A percentile compares a stretch with the other conserved stretches of the same genome.
Evolutionary conservation across 1,139 yeast species (phyloP).

Genomic region (Lodderomyces metapsilosis): DNA sequence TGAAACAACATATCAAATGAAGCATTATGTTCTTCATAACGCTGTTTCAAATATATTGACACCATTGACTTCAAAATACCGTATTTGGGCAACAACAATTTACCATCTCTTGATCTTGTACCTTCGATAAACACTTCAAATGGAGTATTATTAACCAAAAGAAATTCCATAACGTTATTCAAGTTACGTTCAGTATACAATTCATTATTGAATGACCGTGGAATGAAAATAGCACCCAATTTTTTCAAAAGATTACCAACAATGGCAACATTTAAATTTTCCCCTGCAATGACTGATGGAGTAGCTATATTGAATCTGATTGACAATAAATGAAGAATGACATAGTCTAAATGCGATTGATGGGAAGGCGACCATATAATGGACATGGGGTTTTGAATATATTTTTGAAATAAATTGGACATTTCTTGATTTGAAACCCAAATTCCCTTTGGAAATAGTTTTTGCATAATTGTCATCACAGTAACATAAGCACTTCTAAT

Average conservation of each 20-base stretch:
- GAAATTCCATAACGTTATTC: constrained; percentile 53
- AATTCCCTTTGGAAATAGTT: constrained; percentile 46
- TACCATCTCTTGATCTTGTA: constrained; percentile 66
- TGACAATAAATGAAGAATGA: constrained; percentile 57
- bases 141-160: constrained; percentile 50
- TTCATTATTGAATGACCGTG: constrained; percentile 47
- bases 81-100: constrained; percentile 60
- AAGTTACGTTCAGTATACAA: constrained; percentile 58
- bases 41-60: constrained; percentile 44
- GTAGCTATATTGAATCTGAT: constrained; percentile 56
- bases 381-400: constrained; percentile 43
- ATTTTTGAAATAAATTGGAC: constrained; percentile 28
- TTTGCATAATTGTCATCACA: constrained; percentile 31
- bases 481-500: constrained; percentile 39
- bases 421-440: constrained; percentile 41
- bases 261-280: constrained; percentile 62
- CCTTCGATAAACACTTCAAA: constrained; percentile 70
- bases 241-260: constrained; percentile 48
- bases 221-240: constrained; percentile 49
- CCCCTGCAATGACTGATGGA: constrained; percentile 69
- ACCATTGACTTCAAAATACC: constrained; percentile 57
- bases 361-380: constrained; percentile 51
- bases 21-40: constrained; percentile 42
- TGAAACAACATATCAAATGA: constrained; percentile 46
- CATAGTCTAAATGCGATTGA: constrained; percentile 66